A percentile compares a stretch with the other conserved stretches of the same genome.
These are phyloP conservation scores for Prunus yedoensis DNA, from an alignment of 331 rosid genomes.

Conservation along the genomic window DNA sequence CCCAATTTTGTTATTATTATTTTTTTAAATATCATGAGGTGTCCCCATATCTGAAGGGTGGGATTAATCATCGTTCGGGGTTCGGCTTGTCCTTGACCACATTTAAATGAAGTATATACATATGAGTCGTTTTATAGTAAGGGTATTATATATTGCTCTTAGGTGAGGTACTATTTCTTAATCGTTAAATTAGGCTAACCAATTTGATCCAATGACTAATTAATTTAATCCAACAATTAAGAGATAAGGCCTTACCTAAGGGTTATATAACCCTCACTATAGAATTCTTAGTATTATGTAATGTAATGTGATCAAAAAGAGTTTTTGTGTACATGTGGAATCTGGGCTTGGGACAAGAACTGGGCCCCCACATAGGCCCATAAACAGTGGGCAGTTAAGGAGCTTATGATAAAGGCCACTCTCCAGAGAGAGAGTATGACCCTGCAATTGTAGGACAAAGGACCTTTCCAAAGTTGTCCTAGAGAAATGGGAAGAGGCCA, in stretches of 20 bases:
- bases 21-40: too few relatives aligned
- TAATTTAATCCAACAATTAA: too few relatives aligned
- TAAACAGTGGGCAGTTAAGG: conserved; percentile 1
- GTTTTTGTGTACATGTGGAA: conserved; percentile 22
- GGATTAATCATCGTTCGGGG: rapidly evolving
- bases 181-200: too few relatives aligned
- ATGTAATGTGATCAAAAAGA: too few relatives aligned
- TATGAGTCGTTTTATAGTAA: too few relatives aligned
- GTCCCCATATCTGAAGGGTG: rapidly evolving
- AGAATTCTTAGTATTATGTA: too few relatives aligned
- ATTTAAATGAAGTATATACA: neutral
- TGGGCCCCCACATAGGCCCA: conserved; percentile 28
- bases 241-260: too few relatives aligned
- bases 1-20: neutral
- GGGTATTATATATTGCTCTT: too few relatives aligned
- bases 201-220: too few relatives aligned
- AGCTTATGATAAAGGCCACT: neutral
- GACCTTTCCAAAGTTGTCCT: neutral
- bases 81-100: neutral
- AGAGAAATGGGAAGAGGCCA: conserved; percentile 16
- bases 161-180: too few relatives aligned
- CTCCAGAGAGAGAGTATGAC: neutral
- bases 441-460: neutral
- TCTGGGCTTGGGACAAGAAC: conserved; percentile 20
- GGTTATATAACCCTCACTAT: too few relatives aligned